phyloP scores from a whole-genome alignment of 495 filamentous ascomycete species.

The Xylaria telfairii region DNA sequence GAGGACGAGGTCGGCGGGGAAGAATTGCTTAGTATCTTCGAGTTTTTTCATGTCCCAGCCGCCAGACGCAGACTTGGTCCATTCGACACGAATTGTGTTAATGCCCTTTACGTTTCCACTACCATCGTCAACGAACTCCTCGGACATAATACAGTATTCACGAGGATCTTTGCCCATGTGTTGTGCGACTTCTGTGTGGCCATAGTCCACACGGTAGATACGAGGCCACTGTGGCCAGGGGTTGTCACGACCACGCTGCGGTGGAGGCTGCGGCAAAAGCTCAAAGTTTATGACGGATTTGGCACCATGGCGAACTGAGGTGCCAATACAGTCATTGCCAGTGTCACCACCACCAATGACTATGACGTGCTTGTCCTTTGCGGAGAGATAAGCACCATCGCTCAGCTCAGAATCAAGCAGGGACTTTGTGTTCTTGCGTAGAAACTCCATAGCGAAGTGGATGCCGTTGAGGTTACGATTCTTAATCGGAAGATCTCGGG shows the following conservation, averaged over 20 bases:
- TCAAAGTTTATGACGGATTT: constrained; percentile 98
- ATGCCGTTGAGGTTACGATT: constrained; percentile 91
- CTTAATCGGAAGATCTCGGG: constrained; percentile 92
- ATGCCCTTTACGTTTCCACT: constrained; percentile 91
- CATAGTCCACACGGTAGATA: constrained; percentile 98
- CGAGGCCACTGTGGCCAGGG: constrained; percentile 99
- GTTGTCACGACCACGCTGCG: constrained; percentile 94
- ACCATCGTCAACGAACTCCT: constrained; percentile 95
- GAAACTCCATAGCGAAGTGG: constrained; percentile 98
- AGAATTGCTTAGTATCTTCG: constrained; percentile 93
- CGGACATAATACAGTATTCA: constrained; percentile 98
- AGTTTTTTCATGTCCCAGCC: constrained; percentile 99
- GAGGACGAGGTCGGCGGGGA: constrained; percentile 95
- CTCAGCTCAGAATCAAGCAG: constrained; percentile 89
- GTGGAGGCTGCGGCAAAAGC: constrained; percentile 91
- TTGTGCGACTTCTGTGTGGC: constrained; percentile 94
- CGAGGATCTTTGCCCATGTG: constrained; percentile 97
- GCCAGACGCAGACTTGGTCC: constrained; percentile 87
- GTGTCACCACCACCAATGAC: constrained; percentile 99
- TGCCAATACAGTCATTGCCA: constrained; percentile 99
- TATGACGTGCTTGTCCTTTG: constrained; percentile 95
- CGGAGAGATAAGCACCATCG: constrained; percentile 91
- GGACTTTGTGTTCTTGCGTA: constrained; percentile 98
- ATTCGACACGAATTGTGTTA: constrained; percentile 96
- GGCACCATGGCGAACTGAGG: constrained; percentile 95